These are phyloP conservation scores for Stenogyne calaminthoides DNA, from an alignment of 305 asterid species.

Conservation along the genomic window DNA sequence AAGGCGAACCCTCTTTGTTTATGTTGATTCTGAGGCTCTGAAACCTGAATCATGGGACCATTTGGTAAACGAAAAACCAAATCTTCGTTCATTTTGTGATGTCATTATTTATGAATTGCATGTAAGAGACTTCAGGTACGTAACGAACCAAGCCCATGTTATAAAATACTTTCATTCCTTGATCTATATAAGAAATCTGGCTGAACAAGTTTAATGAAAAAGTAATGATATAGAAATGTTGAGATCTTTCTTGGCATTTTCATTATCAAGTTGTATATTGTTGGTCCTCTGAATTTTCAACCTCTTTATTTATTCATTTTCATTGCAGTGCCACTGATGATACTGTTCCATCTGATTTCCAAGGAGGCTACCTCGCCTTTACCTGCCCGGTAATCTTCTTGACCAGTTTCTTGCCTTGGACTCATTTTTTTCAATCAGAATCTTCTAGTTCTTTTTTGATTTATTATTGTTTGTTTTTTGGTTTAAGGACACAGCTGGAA, in stretches of 20 bases:
- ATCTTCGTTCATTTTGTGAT: conserved; percentile 70
- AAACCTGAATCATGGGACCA: conserved; percentile 92
- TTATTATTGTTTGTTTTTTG: conserved; percentile 12
- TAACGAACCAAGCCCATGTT: conserved; percentile 13
- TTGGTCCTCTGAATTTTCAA: neutral
- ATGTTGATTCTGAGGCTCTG: conserved; percentile 70
- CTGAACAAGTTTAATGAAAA: neutral
- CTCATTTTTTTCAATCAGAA: conserved; percentile 17
- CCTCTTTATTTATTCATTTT: conserved; percentile 10
- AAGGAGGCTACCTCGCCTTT: conserved; percentile 93
- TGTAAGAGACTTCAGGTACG: conserved; percentile 95
- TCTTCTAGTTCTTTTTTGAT: neutral
- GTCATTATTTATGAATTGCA: conserved; percentile 92
- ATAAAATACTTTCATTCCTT: conserved; percentile 8
- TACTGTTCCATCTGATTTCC: conserved; percentile 71
- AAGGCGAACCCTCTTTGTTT: conserved; percentile 62
- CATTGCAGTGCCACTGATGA: conserved; percentile 68
- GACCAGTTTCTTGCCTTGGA: conserved; percentile 27
- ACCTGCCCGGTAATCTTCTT: conserved; percentile 57
- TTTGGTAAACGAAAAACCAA: conserved; percentile 71
- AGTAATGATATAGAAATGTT: conserved; percentile 10
- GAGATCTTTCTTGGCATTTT: neutral
- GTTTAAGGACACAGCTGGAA: conserved; percentile 88
- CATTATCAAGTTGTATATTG: conserved; percentile 12
- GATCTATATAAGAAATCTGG: neutral